A percentile compares a stretch with the other conserved stretches of the same genome.
These are phyloP conservation scores for Boletus mariae DNA, from an alignment of 1,284 basidiomycete genomes.

Conservation along the genomic window DNA sequence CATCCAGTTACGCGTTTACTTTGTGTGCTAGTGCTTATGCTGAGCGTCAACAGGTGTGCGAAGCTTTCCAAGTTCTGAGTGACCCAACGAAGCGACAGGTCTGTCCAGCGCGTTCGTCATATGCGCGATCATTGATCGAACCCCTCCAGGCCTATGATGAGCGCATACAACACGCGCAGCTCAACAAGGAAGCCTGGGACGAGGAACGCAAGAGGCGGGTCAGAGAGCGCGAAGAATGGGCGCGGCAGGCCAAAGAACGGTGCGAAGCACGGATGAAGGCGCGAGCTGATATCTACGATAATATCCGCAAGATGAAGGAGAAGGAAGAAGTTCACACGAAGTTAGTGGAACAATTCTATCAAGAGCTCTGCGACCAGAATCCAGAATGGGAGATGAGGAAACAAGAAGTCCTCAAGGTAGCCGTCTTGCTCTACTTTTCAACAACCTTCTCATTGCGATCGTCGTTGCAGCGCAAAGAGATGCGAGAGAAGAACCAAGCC, in stretches of 20 bases:
- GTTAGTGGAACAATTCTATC: slow-evolving; percentile 45
- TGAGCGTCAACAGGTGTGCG: slow-evolving; percentile 35
- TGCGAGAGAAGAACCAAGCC: slow-evolving; percentile 24
- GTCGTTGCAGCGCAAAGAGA: slow-evolving; percentile 27
- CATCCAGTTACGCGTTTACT: slow-evolving; percentile 24
- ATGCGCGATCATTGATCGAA: not conserved
- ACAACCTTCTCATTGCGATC: slow-evolving; percentile 7
- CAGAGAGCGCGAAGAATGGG: slow-evolving; percentile 61
- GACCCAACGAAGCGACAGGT: slow-evolving; percentile 59
- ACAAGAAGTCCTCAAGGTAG: slow-evolving; percentile 40
- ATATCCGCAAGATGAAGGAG: slow-evolving; percentile 32
- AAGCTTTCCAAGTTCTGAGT: slow-evolving; percentile 41
- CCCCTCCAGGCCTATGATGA: slow-evolving; percentile 52
- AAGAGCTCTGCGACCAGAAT: slow-evolving; percentile 49
- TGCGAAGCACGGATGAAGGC: slow-evolving; percentile 38
- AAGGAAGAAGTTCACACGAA: slow-evolving; percentile 32
- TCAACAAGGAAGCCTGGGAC: slow-evolving; percentile 31
- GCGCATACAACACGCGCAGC: slow-evolving; percentile 33
- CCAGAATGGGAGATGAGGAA: slow-evolving; percentile 63
- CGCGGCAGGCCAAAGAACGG: slow-evolving; percentile 46
- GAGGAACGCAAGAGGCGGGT: slow-evolving; percentile 46
- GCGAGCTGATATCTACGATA: slow-evolving; percentile 27
- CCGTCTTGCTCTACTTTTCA: slow-evolving; percentile 10
- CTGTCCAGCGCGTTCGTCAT: slow-evolving; percentile 11
- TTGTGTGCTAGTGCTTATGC: slow-evolving; percentile 14